phyloP scores from a whole-genome alignment of 179 eudicot genomes.

The Heliamphora pulchella region DNA sequence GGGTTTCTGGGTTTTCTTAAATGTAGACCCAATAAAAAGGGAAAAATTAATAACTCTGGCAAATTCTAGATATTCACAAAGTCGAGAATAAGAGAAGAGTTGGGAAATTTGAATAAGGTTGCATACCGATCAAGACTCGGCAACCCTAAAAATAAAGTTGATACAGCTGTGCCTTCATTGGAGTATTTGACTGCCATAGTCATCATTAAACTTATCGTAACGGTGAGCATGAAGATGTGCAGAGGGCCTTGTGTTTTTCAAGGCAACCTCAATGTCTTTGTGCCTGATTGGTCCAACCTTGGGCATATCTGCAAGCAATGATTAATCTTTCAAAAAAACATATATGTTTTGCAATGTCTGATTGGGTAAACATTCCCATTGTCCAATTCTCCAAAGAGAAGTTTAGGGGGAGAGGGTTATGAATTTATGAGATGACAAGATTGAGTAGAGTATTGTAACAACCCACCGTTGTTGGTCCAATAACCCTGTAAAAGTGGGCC shows the following conservation, averaged over 20 bases:
- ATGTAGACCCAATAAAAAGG: too few relatives aligned
- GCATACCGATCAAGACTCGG: too few relatives aligned
- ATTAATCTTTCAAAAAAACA: background rate
- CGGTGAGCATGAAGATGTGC: conserved; percentile 92
- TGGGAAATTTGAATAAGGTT: too few relatives aligned
- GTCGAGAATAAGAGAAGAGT: too few relatives aligned
- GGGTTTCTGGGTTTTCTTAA: too few relatives aligned
- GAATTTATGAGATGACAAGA: background rate
- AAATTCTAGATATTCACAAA: too few relatives aligned
- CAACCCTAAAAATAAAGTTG: too few relatives aligned
- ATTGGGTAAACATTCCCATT: background rate
- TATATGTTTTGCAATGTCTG: background rate
- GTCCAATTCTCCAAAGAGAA: background rate
- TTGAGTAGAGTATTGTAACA: too few relatives aligned
- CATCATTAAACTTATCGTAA: conserved; percentile 75
- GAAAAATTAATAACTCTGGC: too few relatives aligned
- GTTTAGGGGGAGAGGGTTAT: background rate
- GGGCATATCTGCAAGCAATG: conserved; percentile 63
- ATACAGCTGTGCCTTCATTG: conserved; percentile 34
- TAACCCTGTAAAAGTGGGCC: too few relatives aligned
- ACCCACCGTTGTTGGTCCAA: too few relatives aligned
- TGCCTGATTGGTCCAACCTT: conserved; percentile 69
- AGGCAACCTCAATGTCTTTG: conserved; percentile 66
- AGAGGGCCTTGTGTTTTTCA: conserved; percentile 92
- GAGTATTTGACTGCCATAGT: conserved; percentile 89